These are phyloP conservation scores for Pseudopithomyces maydicus DNA, from an alignment of 2,329 filamentous ascomycete species.

Conservation along the genomic window DNA sequence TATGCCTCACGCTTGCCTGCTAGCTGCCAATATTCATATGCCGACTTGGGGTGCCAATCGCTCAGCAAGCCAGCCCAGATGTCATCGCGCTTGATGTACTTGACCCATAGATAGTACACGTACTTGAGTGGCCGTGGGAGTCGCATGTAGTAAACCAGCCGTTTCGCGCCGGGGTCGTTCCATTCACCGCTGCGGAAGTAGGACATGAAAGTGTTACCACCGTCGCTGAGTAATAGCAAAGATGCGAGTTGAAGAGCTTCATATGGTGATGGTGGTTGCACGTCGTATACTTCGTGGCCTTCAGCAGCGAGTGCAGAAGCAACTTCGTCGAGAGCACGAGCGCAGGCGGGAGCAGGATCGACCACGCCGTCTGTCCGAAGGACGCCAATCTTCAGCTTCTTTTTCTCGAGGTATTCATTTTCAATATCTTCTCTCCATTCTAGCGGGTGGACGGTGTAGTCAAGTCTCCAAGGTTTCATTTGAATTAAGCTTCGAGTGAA, in stretches of 20 bases:
- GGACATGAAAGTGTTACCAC: conserved; percentile 77
- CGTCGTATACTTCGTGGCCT: conserved; percentile 75
- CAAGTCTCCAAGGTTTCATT: conserved; percentile 89
- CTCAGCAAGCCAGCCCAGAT: conserved; percentile 79
- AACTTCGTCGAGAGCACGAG: conserved; percentile 73
- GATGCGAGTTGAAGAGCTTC: conserved; percentile 77
- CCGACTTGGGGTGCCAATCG: conserved; percentile 74
- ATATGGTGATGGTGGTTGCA: conserved; percentile 71
- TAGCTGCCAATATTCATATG: conserved; percentile 81
- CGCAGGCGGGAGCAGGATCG: conserved; percentile 83
- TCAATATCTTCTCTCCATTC: conserved; percentile 71
- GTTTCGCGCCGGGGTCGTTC: conserved; percentile 76
- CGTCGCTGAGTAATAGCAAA: conserved; percentile 82
- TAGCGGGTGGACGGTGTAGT: conserved; percentile 84
- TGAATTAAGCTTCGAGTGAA: conserved; percentile 78
- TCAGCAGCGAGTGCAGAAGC: conserved; percentile 70
- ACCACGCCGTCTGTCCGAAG: conserved; percentile 82
- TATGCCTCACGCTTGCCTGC: conserved; percentile 78
- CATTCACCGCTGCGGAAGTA: conserved; percentile 79
- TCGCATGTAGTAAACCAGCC: conserved; percentile 75
- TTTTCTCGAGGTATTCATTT: conserved; percentile 64
- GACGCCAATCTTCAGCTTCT: conserved; percentile 73
- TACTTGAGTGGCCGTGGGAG: conserved; percentile 78
- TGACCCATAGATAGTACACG: conserved; percentile 88
- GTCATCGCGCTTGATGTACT: conserved; percentile 75